phyloP scores from a whole-genome alignment of 164 flowering plant species.

The Vitis amurensis region DNA sequence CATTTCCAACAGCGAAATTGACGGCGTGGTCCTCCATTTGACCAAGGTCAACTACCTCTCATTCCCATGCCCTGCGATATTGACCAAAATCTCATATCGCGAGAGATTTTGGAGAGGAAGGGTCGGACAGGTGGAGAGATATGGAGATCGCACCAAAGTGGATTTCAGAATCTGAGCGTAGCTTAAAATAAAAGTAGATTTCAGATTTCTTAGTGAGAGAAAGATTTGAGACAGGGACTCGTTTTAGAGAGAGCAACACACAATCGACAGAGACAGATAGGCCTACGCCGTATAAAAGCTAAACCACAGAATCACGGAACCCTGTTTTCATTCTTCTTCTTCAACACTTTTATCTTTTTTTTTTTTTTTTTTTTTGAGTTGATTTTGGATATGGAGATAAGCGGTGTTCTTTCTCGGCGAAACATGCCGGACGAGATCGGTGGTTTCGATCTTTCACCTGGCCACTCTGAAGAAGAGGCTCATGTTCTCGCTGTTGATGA shows the following conservation, averaged over 20 bases:
- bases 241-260: conserved; percentile 10
- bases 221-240: conserved; percentile 12
- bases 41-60: conserved; percentile 19
- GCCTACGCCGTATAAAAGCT: conserved; percentile 13
- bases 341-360: background rate
- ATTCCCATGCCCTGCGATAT: conserved; percentile 1
- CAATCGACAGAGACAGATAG: conserved; percentile 9
- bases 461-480: conserved; percentile 37
- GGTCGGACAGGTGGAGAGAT: background rate
- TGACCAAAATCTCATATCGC: conserved; percentile 3
- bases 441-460: conserved; percentile 15
- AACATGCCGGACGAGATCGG: conserved; percentile 29
- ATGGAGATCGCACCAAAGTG: conserved; percentile 37
- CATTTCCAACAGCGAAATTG: conserved; percentile 11
- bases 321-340: conserved; percentile 8
- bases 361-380: too few species aligned
- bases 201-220: conserved; percentile 30
- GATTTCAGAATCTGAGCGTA: conserved; percentile 51
- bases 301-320: background rate
- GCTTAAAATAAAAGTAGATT: conserved; percentile 34
- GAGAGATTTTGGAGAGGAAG: background rate
- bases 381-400: conserved; percentile 23
- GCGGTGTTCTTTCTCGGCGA: conserved; percentile 27
- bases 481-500: conserved; percentile 98
- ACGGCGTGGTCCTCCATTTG: conserved; percentile 23